A percentile compares a stretch with the other conserved stretches of the same genome.
Conservation (phyloP, 768 basidiomycete species). For the Hemileccinum rubropunctum region DNA sequence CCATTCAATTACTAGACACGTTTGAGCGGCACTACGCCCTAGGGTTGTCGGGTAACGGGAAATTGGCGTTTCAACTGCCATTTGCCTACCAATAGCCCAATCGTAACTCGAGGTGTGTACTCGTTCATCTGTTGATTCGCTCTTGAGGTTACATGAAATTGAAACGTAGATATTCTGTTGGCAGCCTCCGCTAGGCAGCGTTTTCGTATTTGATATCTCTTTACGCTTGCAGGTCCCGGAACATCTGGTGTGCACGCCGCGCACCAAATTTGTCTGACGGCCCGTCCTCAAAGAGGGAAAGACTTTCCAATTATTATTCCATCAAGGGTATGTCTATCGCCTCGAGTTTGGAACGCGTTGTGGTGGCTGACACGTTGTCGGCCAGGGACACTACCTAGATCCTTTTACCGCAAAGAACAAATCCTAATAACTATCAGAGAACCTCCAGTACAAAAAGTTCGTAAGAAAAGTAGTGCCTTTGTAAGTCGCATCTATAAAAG, state of each 20-base stretch:
- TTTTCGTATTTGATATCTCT: conserved; percentile 21
- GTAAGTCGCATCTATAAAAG: conserved; percentile 20
- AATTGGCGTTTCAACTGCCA: background rate
- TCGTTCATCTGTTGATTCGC: conserved; percentile 5
- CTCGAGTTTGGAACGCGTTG: conserved; percentile 17
- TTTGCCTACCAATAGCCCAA: background rate
- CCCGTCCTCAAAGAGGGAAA: background rate
- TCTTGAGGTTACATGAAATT: conserved; percentile 12
- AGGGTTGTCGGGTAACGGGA: background rate
- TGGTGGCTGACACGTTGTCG: conserved; percentile 17
- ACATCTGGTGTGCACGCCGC: conserved; percentile 12
- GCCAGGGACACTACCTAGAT: background rate
- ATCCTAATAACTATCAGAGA: conserved; percentile 3
- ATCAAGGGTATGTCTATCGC: conserved; percentile 12
- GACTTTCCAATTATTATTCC: conserved; percentile 12
- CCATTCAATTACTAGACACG: background rate
- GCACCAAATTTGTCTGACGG: conserved; percentile 12
- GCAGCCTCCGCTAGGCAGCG: conserved; percentile 1
- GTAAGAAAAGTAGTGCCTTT: conserved; percentile 3
- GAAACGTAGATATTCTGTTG: background rate
- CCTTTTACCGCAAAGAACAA: background rate
- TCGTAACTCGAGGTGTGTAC: conserved; percentile 8
- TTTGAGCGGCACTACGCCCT: background rate
- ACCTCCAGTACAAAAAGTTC: conserved; percentile 1
- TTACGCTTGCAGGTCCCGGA: conserved; percentile 6